Conservation (phyloP, 768 basidiomycete genomes). For the Strobilomyces confusus region DNA sequence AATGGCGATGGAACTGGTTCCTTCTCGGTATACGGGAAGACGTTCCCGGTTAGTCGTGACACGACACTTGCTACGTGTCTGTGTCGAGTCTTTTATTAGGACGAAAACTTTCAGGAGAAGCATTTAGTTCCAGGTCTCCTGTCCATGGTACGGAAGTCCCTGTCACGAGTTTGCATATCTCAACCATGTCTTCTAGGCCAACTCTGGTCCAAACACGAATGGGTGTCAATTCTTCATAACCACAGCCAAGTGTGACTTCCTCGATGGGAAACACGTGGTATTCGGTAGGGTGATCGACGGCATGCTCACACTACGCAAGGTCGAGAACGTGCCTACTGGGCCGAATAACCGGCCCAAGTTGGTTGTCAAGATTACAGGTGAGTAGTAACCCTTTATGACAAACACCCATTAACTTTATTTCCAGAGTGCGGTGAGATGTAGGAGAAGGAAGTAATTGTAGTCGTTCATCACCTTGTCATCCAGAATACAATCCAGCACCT, state of each 20-base stretch:
- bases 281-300: slow-evolving; percentile 90
- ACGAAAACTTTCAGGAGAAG: slow-evolving; percentile 93
- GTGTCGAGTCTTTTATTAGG: slow-evolving; percentile 41
- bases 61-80: not conserved
- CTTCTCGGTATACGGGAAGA: slow-evolving; percentile 96
- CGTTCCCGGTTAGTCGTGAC: slow-evolving; percentile 66
- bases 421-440: slow-evolving; percentile 62
- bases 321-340: slow-evolving; percentile 93
- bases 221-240: slow-evolving; percentile 99
- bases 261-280: slow-evolving; percentile 93
- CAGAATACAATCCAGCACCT: not conserved
- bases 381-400: slow-evolving; percentile 13
- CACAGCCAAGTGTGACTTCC: slow-evolving; percentile 89
- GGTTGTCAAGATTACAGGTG: slow-evolving; percentile 83
- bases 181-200: slow-evolving; percentile 55
- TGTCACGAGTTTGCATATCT: not conserved
- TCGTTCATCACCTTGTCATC: not conserved
- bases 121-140: slow-evolving; percentile 83
- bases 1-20: slow-evolving; percentile 94
- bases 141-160: slow-evolving; percentile 65
- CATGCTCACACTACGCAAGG: slow-evolving; percentile 92
- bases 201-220: slow-evolving; percentile 92
- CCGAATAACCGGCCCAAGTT: slow-evolving; percentile 88
- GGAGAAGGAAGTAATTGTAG: not conserved
- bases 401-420: not conserved